Evolutionary conservation across 331 rosid species (phyloP), one percentile per base, ranked within the genome.

Genomic region (Pyracantha coccinea): DNA sequence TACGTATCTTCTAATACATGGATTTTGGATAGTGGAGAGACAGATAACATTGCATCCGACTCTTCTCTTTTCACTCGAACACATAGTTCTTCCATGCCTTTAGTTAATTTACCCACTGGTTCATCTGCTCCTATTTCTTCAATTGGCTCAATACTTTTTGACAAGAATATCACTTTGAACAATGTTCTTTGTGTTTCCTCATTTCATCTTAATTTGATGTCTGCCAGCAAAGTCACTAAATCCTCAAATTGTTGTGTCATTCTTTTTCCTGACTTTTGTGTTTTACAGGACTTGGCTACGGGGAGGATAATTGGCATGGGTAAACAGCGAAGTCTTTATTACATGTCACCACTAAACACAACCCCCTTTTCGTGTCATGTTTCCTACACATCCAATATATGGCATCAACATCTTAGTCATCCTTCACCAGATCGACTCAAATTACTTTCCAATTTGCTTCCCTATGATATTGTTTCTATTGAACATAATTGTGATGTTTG

Each of bases 341-440:
- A 62, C 3, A 16, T 28, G 21, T 62, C 67, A 2, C 12, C 41
- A 0, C 2, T 62, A 28, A 6, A 5, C 5, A 27, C 6, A 2
- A 0, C 21, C n/a, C n/a, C 21, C 0, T 0, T 8, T 16, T 14
- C 66, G 0, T 15, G n/a, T 4, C n/a, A 3, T 5, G 66, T 60
- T 6, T 60, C 66, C 4, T 4, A 15, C 9, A 6, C 66, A 4
- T 12, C 35, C 11, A 11, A 2, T 3, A 1, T 60, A 2, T 60
- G 35, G 12, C 33, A 25, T 25, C 9, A 0, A 0, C 5, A 35
- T 0, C 35, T 60, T 60, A 35, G 66, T 25, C 66, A 70, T 62
- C 21, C 67, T 6, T 62, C 67, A 6, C 13, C 3, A 0, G n/a
- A 6, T 62, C 3, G 21, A 2, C 38, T 62, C 2, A 27, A 62